phyloP scores from a whole-genome alignment of 2,329 filamentous ascomycete genomes.

The Colletotrichum acutatum region DNA sequence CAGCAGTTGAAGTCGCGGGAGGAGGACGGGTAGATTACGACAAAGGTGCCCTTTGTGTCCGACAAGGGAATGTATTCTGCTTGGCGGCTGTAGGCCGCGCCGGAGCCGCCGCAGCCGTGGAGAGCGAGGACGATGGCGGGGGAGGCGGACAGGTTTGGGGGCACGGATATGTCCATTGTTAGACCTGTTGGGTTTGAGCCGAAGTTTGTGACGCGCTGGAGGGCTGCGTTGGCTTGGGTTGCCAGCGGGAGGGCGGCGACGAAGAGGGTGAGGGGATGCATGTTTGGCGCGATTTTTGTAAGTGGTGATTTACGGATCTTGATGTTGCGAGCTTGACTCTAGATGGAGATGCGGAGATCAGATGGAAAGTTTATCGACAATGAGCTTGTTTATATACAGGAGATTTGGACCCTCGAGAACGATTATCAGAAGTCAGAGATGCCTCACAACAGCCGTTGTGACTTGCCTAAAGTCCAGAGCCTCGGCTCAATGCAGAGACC shows the following conservation, averaged over 20 bases:
- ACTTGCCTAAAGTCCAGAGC: neutral
- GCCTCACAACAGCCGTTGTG: neutral
- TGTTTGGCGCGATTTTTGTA: neutral
- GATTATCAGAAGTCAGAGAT: neutral
- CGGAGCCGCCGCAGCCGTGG: constrained; percentile 35
- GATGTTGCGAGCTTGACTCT: neutral
- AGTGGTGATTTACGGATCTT: neutral
- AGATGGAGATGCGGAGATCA: neutral
- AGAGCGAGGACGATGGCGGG: constrained; percentile 34
- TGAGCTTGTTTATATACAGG: neutral
- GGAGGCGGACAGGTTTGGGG: constrained; percentile 11
- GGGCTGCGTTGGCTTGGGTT: neutral
- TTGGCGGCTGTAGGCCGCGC: constrained; percentile 21
- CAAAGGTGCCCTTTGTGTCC: constrained; percentile 56
- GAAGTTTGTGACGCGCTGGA: constrained; percentile 26
- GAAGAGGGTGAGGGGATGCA: constrained; percentile 6
- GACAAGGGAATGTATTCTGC: constrained; percentile 41
- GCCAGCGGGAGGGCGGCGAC: constrained; percentile 4
- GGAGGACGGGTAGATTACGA: constrained; percentile 47
- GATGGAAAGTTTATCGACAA: neutral
- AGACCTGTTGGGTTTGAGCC: constrained; percentile 34
- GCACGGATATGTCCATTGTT: constrained; percentile 33
- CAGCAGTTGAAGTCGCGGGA: constrained; percentile 52
- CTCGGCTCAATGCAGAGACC: neutral
- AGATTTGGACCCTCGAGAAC: too few relatives aligned